These are phyloP conservation scores for Solanum boliviense DNA, from an alignment of 257 asterid genomes.

Conservation along the genomic window DNA sequence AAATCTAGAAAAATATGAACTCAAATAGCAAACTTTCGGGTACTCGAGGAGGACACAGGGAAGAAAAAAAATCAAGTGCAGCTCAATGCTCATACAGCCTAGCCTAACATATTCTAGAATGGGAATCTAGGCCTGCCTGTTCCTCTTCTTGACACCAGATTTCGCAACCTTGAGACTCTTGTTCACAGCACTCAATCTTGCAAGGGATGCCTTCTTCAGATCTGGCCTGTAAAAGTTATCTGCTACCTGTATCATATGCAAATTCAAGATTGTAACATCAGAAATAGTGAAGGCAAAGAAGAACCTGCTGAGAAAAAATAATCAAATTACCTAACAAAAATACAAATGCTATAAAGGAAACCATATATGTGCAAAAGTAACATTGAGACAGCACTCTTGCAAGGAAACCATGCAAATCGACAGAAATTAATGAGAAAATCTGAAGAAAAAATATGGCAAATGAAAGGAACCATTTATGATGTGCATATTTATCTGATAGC, in stretches of 20 bases:
- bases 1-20: not conserved
- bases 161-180: slow-evolving; percentile 80
- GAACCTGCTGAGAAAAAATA: too few species aligned
- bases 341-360: not conserved
- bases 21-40: not conserved
- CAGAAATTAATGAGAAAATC: not conserved
- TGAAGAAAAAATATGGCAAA: not conserved
- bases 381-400: not conserved
- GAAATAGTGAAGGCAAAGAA: not conserved
- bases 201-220: slow-evolving; percentile 82
- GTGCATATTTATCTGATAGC: not conserved
- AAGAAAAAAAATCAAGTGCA: not conserved
- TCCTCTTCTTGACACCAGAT: slow-evolving; percentile 85
- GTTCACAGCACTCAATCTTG: slow-evolving; percentile 68
- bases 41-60: not conserved
- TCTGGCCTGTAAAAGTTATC: slow-evolving; percentile 84
- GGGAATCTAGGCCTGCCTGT: slow-evolving; percentile 40
- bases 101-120: not conserved
- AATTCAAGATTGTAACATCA: not conserved
- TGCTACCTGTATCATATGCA: slow-evolving; percentile 34
- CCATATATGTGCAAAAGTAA: not conserved
- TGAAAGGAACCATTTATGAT: not conserved
- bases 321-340: not conserved
- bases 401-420: not conserved
- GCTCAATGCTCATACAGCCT: not conserved